Evolutionary conservation across 129 eudicot genomes (phyloP).

Genomic region (Escallonia herrerae): DNA sequence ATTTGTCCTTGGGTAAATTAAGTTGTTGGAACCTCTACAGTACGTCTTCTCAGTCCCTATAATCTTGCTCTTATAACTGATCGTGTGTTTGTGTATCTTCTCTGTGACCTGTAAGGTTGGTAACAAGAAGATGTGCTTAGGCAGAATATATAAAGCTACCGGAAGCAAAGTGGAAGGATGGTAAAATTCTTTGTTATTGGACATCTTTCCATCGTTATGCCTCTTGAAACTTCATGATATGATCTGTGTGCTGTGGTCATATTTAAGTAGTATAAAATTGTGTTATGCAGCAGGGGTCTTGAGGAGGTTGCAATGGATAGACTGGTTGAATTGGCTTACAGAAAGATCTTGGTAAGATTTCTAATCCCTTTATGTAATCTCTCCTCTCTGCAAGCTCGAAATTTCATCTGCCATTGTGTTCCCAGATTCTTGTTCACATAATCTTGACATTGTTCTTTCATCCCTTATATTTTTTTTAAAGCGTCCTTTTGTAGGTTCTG

Average conservation of each 20-base stretch:
- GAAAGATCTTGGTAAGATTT: conserved; percentile 63
- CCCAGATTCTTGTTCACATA: not conserved
- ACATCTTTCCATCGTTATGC: not conserved
- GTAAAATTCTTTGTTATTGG: conserved; percentile 32
- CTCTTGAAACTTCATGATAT: not conserved
- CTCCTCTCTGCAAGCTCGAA: not conserved
- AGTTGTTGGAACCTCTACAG: too few species aligned
- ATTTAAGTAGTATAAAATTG: conserved; percentile 3
- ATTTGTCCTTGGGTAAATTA: too few species aligned
- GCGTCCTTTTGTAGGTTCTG: too few species aligned
- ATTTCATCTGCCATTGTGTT: not conserved
- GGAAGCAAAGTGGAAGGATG: conserved; percentile 29
- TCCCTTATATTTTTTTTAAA: too few species aligned
- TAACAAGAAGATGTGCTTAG: conserved; percentile 58
- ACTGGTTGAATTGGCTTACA: conserved; percentile 73
- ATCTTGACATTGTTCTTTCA: not conserved
- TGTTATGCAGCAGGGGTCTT: conserved; percentile 54
- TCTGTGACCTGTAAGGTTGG: conserved; percentile 31
- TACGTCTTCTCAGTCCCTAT: too few species aligned
- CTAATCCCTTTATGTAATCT: not conserved
- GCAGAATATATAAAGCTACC: conserved; percentile 43
- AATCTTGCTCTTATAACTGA: too few species aligned
- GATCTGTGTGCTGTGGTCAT: not conserved
- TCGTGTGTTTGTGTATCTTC: not conserved
- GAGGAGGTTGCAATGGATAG: conserved; percentile 81